These are phyloP conservation scores for Letharia columbiana DNA, from an alignment of 495 filamentous ascomycete genomes.

Conservation along the genomic window DNA sequence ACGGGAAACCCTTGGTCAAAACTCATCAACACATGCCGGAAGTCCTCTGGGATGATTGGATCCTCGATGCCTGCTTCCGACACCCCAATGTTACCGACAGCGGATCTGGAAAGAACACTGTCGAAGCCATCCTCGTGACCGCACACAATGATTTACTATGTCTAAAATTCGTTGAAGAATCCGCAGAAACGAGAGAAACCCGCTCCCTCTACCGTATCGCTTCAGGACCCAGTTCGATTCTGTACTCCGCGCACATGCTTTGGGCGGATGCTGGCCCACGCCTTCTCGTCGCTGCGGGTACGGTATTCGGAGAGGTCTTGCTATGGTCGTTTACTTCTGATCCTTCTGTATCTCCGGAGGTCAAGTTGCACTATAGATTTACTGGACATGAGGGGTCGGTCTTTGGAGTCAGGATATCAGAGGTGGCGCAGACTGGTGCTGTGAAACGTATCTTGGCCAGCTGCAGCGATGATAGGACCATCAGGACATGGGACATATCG, in stretches of 20 bases:
- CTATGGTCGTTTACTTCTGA: slow-evolving; percentile 61
- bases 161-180: slow-evolving; percentile 29
- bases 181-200: slow-evolving; percentile 13
- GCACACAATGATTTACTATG: slow-evolving; percentile 72
- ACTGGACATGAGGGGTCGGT: slow-evolving; percentile 90
- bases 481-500: slow-evolving; percentile 81
- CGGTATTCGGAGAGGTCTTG: slow-evolving; percentile 86
- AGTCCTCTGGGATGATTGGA: slow-evolving; percentile 56
- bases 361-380: slow-evolving; percentile 58
- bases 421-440: slow-evolving; percentile 30
- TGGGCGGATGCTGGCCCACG: slow-evolving; percentile 42
- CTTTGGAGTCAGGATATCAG: slow-evolving; percentile 76
- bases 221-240: slow-evolving; percentile 70
- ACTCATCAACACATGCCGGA: not conserved
- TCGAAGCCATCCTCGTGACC: slow-evolving; percentile 50
- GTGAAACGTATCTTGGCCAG: slow-evolving; percentile 62
- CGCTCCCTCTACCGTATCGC: slow-evolving; percentile 37
- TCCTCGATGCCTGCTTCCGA: slow-evolving; percentile 61
- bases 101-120: slow-evolving; percentile 25
- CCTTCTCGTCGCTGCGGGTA: slow-evolving; percentile 75
- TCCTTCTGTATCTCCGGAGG: slow-evolving; percentile 10
- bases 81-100: slow-evolving; percentile 25
- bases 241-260: slow-evolving; percentile 74
- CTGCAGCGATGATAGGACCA: slow-evolving; percentile 91
- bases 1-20: not conserved